Conservation (phyloP, 805 yeast species). For the Metschnikowia kofuensis region DNA sequence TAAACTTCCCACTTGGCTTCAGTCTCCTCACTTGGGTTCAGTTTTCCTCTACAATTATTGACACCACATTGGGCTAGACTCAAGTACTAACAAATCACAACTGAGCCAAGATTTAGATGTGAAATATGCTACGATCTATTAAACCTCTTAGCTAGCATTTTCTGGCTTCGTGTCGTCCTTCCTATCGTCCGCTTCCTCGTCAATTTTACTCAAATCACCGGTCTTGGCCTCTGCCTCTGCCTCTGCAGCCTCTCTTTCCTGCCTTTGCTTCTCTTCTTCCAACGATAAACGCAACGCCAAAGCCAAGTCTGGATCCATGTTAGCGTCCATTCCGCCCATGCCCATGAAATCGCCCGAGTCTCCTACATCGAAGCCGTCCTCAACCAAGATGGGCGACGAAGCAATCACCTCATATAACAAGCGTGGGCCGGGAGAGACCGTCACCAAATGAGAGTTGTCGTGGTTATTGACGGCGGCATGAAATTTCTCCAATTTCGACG, state of each 20-base stretch:
- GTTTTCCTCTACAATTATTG: too few species aligned
- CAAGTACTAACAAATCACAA: too few species aligned
- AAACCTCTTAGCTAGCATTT: background rate
- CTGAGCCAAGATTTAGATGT: too few species aligned
- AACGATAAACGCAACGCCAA: constrained; percentile 90
- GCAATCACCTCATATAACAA: constrained; percentile 78
- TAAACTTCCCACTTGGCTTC: too few species aligned
- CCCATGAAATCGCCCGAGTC: constrained; percentile 35
- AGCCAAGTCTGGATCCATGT: constrained; percentile 95
- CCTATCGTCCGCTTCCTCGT: constrained; percentile 22
- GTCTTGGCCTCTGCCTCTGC: constrained; percentile 12
- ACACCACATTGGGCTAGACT: too few species aligned
- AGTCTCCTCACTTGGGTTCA: too few species aligned
- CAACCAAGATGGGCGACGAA: constrained; percentile 67
- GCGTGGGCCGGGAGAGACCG: constrained; percentile 85
- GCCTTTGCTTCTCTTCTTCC: constrained; percentile 93
- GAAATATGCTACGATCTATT: too few species aligned
- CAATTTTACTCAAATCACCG: constrained; percentile 31
- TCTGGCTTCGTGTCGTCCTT: constrained; percentile 11
- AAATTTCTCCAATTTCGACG: constrained; percentile 76
- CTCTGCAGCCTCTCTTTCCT: constrained; percentile 63
- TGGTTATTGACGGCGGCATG: constrained; percentile 69
- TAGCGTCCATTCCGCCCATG: constrained; percentile 63
- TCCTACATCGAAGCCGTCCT: constrained; percentile 55
- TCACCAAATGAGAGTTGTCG: constrained; percentile 77